Base-by-base conservation (phyloP, 768 basidiomycete species). In the Podaxis carcinomalis region DNA sequence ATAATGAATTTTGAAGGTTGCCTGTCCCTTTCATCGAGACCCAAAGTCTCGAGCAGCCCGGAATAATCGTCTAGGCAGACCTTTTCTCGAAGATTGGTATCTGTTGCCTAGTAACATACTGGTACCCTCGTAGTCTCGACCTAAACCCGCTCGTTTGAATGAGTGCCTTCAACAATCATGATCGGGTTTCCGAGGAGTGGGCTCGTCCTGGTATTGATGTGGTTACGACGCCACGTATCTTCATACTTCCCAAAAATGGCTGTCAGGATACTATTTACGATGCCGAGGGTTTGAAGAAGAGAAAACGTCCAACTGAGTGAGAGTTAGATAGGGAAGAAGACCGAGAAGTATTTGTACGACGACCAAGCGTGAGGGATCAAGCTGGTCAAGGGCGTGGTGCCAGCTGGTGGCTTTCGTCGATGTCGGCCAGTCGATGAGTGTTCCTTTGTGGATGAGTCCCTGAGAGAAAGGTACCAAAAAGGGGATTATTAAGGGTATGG, bases 271-370 rank as follows among this genome's bases (percentile, higher is more conserved):
- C 59, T 40, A 51, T 44, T 46, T 53, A 32, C 23, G 40, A 53
- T 21, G 9, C 39, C 51, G 59, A 51, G 23, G 51, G 44, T 16
- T 35, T 60, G 39, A 35, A 35, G 40, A 32, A 46, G 40, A 42
- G 58, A 44, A 50, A 49, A 32, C 5, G 56, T 50, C 39, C 40
- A 28, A 53, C 40, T 14, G 36, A 51, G n/a, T 28, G 39, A 53
- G 19, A 35, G 40, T 46, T 53, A 49, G 51, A 60, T 60, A 36
- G 44, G 59, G 47, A 60, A 46, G 59, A 60, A 60, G 50, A 7
- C 58, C 10, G 37, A 10, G 14, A 5, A n/a, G n/a, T 27, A 39
- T 21, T 13, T 53, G 51, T 35, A 51, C 19, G 40, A 52, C 23
- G 42, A 42, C 44, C 32, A 27, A 28, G 27, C 51, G 35, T 51